Evolutionary conservation across 2,329 filamentous ascomycete species (phyloP).

Genomic region (Chaetomiaceae sp.): DNA sequence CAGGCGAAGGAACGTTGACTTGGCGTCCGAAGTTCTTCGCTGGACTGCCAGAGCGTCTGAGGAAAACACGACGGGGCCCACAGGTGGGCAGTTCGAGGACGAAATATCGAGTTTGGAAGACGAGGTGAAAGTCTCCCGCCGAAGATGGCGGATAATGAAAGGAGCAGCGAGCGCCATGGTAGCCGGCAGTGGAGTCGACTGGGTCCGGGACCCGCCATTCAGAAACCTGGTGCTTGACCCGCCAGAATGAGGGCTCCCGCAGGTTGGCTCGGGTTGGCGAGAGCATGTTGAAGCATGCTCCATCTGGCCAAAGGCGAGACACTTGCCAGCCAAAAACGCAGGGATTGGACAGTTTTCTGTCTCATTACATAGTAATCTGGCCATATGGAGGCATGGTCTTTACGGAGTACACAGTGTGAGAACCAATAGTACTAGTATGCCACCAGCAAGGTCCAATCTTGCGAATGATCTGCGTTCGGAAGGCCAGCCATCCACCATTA

Average conservation of each 20-base stretch:
- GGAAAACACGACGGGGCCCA: slow-evolving; percentile 43
- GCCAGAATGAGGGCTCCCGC: slow-evolving; percentile 11
- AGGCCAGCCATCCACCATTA: no score
- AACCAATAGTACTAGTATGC: no score
- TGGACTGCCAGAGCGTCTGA: slow-evolving; percentile 42
- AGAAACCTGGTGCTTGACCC: slow-evolving; percentile 64
- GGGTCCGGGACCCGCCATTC: slow-evolving; percentile 64
- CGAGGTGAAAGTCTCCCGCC: slow-evolving; percentile 55
- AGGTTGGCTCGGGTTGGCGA: no score
- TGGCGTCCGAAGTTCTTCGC: slow-evolving; percentile 57
- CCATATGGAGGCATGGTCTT: no score
- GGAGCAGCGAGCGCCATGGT: slow-evolving; percentile 72
- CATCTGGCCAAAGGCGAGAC: no score
- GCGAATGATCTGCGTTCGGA: no score
- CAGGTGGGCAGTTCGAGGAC: slow-evolving; percentile 39
- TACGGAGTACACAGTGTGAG: no score
- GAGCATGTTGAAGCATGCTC: no score
- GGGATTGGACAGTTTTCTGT: no score
- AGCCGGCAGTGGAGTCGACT: slow-evolving; percentile 76
- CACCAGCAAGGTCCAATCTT: no score
- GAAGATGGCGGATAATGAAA: slow-evolving; percentile 69
- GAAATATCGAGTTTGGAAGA: slow-evolving; percentile 54
- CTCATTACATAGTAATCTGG: no score
- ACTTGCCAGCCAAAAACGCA: no score
- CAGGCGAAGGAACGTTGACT: slow-evolving; percentile 54